A percentile compares a stretch with the other conserved stretches of the same genome.
These are phyloP conservation scores for Aspergillus sp. DNA, from an alignment of 2,329 filamentous ascomycete genomes.

Conservation along the genomic window DNA sequence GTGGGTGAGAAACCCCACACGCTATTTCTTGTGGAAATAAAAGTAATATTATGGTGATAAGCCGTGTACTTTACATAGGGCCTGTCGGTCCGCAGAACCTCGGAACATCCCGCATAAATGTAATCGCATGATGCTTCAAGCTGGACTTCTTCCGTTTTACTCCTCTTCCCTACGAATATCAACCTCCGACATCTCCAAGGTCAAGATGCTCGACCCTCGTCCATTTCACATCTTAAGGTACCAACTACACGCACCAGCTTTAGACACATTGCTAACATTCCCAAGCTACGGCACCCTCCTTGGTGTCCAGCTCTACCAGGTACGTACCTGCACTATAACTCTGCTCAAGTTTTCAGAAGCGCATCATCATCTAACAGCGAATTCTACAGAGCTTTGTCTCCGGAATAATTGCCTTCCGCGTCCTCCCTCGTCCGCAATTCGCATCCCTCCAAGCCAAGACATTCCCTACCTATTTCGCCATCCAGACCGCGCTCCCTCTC, in stretches of 20 bases:
- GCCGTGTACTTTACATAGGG: background rate
- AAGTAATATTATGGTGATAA: background rate
- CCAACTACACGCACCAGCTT: background rate
- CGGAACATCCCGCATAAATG: constrained; percentile 4
- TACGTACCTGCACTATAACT: constrained; percentile 40
- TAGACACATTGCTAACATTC: constrained; percentile 9
- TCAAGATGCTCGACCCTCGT: constrained; percentile 38
- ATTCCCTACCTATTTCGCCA: constrained; percentile 80
- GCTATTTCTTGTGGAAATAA: background rate
- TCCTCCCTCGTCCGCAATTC: constrained; percentile 80
- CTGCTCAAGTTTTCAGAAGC: constrained; percentile 28
- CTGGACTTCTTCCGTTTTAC: constrained; percentile 8
- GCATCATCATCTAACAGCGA: background rate
- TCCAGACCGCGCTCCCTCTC: constrained; percentile 77
- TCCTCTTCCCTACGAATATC: background rate
- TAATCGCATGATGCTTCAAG: background rate
- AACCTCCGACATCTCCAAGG: background rate
- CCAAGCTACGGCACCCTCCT: constrained; percentile 83
- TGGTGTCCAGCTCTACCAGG: constrained; percentile 85
- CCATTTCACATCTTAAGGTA: constrained; percentile 41
- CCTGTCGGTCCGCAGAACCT: background rate
- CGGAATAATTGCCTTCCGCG: constrained; percentile 75
- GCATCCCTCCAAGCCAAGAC: constrained; percentile 76
- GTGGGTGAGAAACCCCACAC: background rate
- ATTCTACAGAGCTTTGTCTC: constrained; percentile 69